Percentiles rank a stretch among this genome's conserved stretches.
phyloP scores from a whole-genome alignment of 139 green algal species.

The Auxenochlorella pyrenoidosa region DNA sequence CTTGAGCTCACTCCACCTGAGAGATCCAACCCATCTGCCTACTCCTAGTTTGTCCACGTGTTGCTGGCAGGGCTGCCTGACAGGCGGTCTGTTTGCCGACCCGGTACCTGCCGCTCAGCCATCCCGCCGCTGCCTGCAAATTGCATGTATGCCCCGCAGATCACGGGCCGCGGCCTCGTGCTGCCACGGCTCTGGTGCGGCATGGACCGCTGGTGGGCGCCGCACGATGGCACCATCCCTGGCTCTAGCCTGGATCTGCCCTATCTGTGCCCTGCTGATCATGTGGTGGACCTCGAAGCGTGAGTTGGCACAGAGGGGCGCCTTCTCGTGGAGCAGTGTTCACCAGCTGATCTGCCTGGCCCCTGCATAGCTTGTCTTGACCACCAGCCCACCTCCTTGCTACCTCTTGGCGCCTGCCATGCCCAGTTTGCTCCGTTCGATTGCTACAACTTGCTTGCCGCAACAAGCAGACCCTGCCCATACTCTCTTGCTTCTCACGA shows the following conservation, averaged over 20 bases:
- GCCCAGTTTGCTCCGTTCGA: no score
- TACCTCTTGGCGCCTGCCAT: background rate
- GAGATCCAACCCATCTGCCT: background rate
- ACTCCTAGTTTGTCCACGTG: background rate
- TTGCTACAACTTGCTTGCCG: no score
- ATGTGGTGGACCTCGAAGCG: constrained; percentile 89
- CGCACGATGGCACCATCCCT: constrained; percentile 86
- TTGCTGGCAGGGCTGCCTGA: background rate
- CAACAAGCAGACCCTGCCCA: background rate
- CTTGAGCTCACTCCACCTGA: background rate
- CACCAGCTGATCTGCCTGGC: background rate
- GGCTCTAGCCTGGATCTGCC: constrained; percentile 81
- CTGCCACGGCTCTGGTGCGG: constrained; percentile 86
- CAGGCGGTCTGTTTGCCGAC: no score
- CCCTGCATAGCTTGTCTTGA: no score
- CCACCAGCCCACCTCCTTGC: background rate
- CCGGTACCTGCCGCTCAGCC: background rate
- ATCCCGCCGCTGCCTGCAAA: background rate
- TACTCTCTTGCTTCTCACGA: background rate
- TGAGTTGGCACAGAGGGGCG: constrained; percentile 6
- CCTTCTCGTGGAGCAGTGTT: background rate
- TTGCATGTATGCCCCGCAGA: background rate
- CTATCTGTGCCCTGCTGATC: constrained; percentile 89
- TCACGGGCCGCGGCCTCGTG: constrained; percentile 74
- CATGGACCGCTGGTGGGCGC: constrained; percentile 90